Base-by-base conservation (phyloP, 2,329 filamentous ascomycete genomes). In the Gliomastix tumulicola region DNA sequence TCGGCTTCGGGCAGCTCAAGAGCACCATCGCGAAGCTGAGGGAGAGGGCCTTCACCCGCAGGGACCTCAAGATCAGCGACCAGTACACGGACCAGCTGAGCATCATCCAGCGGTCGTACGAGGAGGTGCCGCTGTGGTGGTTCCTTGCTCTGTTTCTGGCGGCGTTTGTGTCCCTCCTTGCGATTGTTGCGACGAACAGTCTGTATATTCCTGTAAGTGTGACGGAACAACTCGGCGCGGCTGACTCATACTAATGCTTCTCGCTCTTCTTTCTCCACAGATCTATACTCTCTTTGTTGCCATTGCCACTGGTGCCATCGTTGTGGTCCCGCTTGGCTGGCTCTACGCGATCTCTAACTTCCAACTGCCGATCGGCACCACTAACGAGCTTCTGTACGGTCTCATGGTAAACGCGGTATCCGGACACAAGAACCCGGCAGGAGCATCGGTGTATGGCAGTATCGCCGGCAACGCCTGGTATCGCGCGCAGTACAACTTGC, bases 401-500 rank as follows among this genome's bases (percentile, higher is more conserved):
- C 64, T 74, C 21, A 77, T 79, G 73, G 64, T 78, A 2, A 69
- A 75, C 37, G 57, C 68, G 2, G 59, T 72, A 7, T 51, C 50
- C 3, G 61, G 62, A 2, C 65, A 73, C 45, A 72, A 71, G 40
- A 76, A 78, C 42, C 76, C 76, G 2, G 66, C 68, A 7, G 76
- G 76, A 3, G 74, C 75, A 2, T 71, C 69, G 1, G 62, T 70
- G 0, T 80, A 79, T 45, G 70, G 75, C 7, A 57, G 69, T 9
- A 76, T 80, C 13, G 74, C 75, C 2, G 76, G 76, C 11, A 73
- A 79, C 36, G 73, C 75, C 3, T 80, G 76, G 76, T 78, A 77
- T 39, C 56, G 71, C 13, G 71, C 71, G 0, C 71, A 74, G 43
- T 63, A 67, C 17, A 75, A 77, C 61, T 58, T 79, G 1, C 74